Conservation (phyloP, 1,284 basidiomycete species). For the Ustilago sp. region DNA sequence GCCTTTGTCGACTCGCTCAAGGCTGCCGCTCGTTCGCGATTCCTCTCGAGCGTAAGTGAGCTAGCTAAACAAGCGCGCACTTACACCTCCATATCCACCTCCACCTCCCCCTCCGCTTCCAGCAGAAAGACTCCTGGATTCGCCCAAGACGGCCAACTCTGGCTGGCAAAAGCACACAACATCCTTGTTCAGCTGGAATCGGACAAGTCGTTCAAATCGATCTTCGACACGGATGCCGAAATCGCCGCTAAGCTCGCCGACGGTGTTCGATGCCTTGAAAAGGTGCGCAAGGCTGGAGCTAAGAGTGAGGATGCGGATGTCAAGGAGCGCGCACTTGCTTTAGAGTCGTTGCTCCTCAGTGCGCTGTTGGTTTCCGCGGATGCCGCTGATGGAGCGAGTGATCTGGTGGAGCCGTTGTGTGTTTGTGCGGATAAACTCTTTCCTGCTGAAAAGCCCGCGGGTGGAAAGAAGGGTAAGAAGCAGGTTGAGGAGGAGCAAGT, state of each 20-base stretch:
- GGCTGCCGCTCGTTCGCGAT: conserved; percentile 76
- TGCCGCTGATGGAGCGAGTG: conserved; percentile 70
- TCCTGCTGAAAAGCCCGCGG: conserved; percentile 16
- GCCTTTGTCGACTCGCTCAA: conserved; percentile 80
- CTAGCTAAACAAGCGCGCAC: conserved; percentile 75
- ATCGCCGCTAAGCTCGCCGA: conserved; percentile 45
- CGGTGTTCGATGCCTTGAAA: conserved; percentile 41
- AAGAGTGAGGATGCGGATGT: conserved; percentile 25
- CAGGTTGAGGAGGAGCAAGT: conserved; percentile 67
- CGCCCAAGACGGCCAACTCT: conserved; percentile 80
- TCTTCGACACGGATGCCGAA: conserved; percentile 49
- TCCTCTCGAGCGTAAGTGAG: conserved; percentile 82
- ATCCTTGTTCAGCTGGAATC: conserved; percentile 76
- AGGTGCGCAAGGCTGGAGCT: conserved; percentile 49
- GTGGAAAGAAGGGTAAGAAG: conserved; percentile 52
- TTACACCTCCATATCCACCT: conserved; percentile 45
- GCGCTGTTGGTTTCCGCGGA: conserved; percentile 70
- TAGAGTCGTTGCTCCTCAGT: conserved; percentile 56
- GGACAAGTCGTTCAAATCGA: conserved; percentile 77
- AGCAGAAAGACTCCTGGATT: conserved; percentile 75
- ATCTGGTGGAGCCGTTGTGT: conserved; percentile 62
- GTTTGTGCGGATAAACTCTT: conserved; percentile 63
- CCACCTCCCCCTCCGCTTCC: conserved; percentile 43
- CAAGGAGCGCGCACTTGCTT: conserved; percentile 46
- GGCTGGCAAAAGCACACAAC: conserved; percentile 79